phyloP scores from a whole-genome alignment of 176 grass and related monocot genomes.

The Hordeum vulgare region MorexV3_pseudomolecules_assembly NC_058524.1:289349456-289349955 shows the following conservation, averaged over 20 bases:
- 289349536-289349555: conserved; percentile 88
- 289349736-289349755: conserved; percentile 96
- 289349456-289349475: accelerated
- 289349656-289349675: background rate
- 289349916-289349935: conserved; percentile 94
- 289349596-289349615: conserved; percentile 99
- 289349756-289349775: conserved; percentile 89
- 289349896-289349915: conserved; percentile 74
- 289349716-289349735: background rate
- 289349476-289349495: conserved; percentile 48
- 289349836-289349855: conserved; percentile 97
- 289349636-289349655: conserved; percentile 38
- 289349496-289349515: conserved; percentile 92
- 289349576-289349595: conserved; percentile 78
- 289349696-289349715: background rate
- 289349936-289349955: conserved; percentile 99
- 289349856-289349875: conserved; percentile 97
- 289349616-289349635: conserved; percentile 87
- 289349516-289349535: conserved; percentile 70
- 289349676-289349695: background rate
- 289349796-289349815: conserved; percentile 83
- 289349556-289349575: conserved; percentile 91
- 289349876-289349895: conserved; percentile 99
- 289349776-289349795: conserved; percentile 97
- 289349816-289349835: conserved; percentile 99